Evolutionary conservation across 169 alveolate species (phyloP).

Genomic region (Babesia ovis): DNA sequence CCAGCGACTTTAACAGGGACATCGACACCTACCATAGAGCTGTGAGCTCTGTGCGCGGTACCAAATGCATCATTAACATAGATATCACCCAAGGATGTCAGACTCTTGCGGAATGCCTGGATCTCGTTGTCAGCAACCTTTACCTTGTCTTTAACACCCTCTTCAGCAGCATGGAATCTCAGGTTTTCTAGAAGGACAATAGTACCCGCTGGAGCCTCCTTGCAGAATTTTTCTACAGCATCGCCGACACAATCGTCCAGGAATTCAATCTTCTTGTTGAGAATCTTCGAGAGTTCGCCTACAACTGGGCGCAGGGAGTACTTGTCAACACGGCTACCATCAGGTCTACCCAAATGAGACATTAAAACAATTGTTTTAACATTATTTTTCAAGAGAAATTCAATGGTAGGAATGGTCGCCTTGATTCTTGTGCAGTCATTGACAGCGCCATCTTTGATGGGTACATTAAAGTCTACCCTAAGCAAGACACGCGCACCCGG

Average conservation of each 20-base stretch:
- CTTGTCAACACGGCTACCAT: conserved; percentile 88
- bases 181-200: conserved; percentile 93
- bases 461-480: conserved; percentile 98
- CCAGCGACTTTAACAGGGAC: conserved; percentile 92
- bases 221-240: conserved; percentile 85
- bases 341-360: conserved; percentile 98
- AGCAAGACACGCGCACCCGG: conserved; percentile 92
- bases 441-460: conserved; percentile 89
- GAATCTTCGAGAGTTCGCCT: conserved; percentile 81
- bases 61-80: conserved; percentile 98
- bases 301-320: conserved; percentile 92
- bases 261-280: conserved; percentile 86
- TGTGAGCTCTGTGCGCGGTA: conserved; percentile 97
- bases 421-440: conserved; percentile 91
- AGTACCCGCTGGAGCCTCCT: conserved; percentile 85
- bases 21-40: conserved; percentile 94
- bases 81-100: conserved; percentile 92
- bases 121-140: conserved; percentile 78
- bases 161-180: conserved; percentile 97
- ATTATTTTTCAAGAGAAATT: conserved; percentile 86
- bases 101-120: conserved; percentile 88
- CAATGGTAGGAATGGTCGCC: conserved; percentile 93
- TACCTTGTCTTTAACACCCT: conserved; percentile 88
- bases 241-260: conserved; percentile 94
- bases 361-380: conserved; percentile 90